phyloP scores from a whole-genome alignment of 495 filamentous ascomycete species.

The Bombardia bombarda region DNA sequence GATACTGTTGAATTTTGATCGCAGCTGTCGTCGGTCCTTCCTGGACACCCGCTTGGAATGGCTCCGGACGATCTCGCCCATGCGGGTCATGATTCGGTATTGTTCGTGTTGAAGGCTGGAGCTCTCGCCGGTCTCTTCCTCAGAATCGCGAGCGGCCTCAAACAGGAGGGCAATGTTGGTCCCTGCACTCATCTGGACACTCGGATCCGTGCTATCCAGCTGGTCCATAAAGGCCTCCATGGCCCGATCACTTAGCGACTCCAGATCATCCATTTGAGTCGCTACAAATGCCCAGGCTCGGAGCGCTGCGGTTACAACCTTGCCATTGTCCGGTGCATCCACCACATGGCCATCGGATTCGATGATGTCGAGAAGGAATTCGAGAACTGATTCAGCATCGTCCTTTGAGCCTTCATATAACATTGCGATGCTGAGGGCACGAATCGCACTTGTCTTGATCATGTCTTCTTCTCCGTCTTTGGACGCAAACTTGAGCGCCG shows the following conservation, averaged over 20 bases:
- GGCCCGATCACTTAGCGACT: conserved; percentile 61
- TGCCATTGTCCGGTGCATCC: conserved; percentile 63
- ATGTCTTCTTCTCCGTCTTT: conserved; percentile 56
- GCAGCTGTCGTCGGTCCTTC: conserved; percentile 68
- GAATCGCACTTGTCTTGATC: conserved; percentile 68
- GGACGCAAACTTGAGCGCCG: conserved; percentile 60
- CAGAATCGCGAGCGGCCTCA: conserved; percentile 65
- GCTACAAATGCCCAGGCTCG: conserved; percentile 85
- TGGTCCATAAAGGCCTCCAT: conserved; percentile 89
- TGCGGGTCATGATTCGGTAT: conserved; percentile 50
- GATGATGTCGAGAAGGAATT: conserved; percentile 76
- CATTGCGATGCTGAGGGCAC: conserved; percentile 62
- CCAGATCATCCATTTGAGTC: conserved; percentile 74
- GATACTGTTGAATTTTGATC: conserved; percentile 74
- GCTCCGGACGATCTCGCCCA: conserved; percentile 45
- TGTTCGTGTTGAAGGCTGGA: conserved; percentile 38
- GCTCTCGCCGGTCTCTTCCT: conserved; percentile 51
- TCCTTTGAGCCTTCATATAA: conserved; percentile 73
- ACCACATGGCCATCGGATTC: conserved; percentile 74
- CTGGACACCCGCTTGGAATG: conserved; percentile 69
- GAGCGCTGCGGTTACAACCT: conserved; percentile 75
- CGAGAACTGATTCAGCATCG: conserved; percentile 66
- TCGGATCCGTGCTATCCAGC: conserved; percentile 64
- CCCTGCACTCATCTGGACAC: conserved; percentile 79
- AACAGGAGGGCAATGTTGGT: conserved; percentile 86